Evolutionary conservation across 441 rosid genomes (phyloP).

Genomic region (Erysimum cheiri): DNA sequence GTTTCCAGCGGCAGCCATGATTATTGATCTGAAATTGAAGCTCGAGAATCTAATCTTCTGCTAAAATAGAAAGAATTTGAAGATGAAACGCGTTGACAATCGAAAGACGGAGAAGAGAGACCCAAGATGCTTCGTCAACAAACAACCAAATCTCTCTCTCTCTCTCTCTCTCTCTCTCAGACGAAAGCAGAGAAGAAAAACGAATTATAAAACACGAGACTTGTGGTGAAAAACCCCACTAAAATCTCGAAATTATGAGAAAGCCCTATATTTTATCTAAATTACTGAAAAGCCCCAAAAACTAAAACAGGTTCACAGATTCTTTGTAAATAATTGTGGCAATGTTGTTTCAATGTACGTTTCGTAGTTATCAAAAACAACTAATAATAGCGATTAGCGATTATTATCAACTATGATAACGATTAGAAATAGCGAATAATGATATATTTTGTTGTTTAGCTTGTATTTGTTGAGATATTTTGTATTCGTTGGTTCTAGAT

Average conservation of each 20-base stretch:
- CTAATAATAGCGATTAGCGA: too few species aligned
- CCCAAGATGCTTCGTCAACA: conserved; percentile 45
- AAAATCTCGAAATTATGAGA: background rate
- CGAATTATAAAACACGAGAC: too few species aligned
- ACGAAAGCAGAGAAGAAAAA: conserved; percentile 21
- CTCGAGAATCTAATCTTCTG: conserved; percentile 7
- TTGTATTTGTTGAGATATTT: too few species aligned
- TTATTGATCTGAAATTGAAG: conserved; percentile 12
- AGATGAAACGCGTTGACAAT: conserved; percentile 28
- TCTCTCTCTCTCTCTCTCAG: too few species aligned
- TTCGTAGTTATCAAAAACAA: too few species aligned
- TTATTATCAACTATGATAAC: too few species aligned
- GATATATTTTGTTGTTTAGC: too few species aligned
- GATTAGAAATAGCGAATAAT: too few species aligned
- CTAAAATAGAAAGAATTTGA: conserved; percentile 5
- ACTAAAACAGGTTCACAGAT: background rate
- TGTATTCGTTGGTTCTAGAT: too few species aligned
- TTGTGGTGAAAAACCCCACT: background rate
- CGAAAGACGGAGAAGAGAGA: conserved; percentile 32
- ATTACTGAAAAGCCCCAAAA: background rate
- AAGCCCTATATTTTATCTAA: background rate
- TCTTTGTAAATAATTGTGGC: too few species aligned
- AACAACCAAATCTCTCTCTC: conserved; percentile 14
- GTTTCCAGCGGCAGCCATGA: conserved; percentile 91
- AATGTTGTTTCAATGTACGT: too few species aligned